These are phyloP conservation scores for Blastomyces silverae DNA, from an alignment of 2,329 filamentous ascomycete genomes.

Conservation along the genomic window DNA sequence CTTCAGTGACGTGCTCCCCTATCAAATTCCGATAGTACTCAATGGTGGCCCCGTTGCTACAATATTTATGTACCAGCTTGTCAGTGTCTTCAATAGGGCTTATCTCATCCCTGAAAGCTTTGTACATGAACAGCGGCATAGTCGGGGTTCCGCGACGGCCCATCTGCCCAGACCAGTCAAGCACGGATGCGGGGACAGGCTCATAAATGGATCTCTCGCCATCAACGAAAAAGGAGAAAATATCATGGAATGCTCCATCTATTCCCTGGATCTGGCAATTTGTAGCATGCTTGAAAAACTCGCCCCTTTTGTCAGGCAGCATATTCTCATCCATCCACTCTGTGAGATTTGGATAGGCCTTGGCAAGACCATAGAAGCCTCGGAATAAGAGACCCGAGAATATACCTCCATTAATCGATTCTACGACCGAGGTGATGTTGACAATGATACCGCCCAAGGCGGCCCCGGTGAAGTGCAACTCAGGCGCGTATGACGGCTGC, in stretches of 20 bases:
- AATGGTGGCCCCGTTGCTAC: conserved; percentile 38
- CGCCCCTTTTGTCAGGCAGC: conserved; percentile 20
- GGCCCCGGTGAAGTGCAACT: conserved; percentile 44
- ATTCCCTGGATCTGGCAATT: conserved; percentile 23
- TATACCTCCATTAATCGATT: conserved; percentile 28
- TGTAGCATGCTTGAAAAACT: conserved; percentile 23
- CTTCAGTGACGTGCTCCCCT: conserved; percentile 39
- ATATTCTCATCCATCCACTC: conserved; percentile 21
- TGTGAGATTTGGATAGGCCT: conserved; percentile 25
- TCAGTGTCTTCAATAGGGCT: conserved; percentile 43
- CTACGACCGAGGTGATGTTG: conserved; percentile 36
- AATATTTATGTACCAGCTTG: conserved; percentile 39
- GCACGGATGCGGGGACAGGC: conserved; percentile 16
- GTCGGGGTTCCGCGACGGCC: conserved; percentile 40
- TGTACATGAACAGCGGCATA: conserved; percentile 48
- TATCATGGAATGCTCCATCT: conserved; percentile 22
- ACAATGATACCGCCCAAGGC: conserved; percentile 47
- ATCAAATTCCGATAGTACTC: conserved; percentile 42
- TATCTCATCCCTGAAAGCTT: conserved; percentile 45
- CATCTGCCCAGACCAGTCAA: conserved; percentile 21
- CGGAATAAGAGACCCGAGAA: conserved; percentile 35
- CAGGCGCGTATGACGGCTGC: conserved; percentile 47
- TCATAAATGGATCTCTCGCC: conserved; percentile 21
- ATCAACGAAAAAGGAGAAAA: conserved; percentile 24
- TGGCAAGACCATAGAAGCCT: conserved; percentile 27